phyloP scores from a whole-genome alignment of 352 stramenopile species.

The Globisporangium nodosum region DNA sequence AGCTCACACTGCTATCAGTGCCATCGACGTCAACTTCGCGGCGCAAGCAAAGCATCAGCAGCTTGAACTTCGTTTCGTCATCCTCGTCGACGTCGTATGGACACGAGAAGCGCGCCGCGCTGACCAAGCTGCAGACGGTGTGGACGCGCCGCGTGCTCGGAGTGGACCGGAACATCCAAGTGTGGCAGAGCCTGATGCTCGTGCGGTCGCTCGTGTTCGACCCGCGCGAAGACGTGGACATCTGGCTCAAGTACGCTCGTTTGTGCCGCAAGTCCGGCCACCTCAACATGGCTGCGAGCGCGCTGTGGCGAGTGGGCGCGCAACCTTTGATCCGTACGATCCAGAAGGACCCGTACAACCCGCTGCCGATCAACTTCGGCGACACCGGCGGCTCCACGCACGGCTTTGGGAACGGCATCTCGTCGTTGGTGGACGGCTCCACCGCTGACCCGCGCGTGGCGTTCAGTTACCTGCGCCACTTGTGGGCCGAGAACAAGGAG shows the following conservation, averaged over 20 bases:
- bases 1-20: constrained; percentile 60
- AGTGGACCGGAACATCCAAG: constrained; percentile 91
- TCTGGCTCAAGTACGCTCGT: constrained; percentile 93
- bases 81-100: constrained; percentile 68
- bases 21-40: constrained; percentile 29
- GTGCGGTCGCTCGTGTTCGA: constrained; percentile 92
- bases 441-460: constrained; percentile 71
- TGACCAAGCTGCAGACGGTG: constrained; percentile 74
- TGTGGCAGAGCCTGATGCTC: constrained; percentile 95
- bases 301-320: constrained; percentile 74
- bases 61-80: constrained; percentile 72
- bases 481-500: constrained; percentile 81
- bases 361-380: constrained; percentile 68
- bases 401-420: constrained; percentile 46
- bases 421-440: constrained; percentile 60
- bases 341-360: constrained; percentile 53
- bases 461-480: constrained; percentile 74
- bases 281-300: constrained; percentile 76
- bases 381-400: constrained; percentile 36
- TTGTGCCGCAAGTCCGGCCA: constrained; percentile 90
- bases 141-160: constrained; percentile 90
- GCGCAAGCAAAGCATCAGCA: constrained; percentile 75
- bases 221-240: constrained; percentile 86
- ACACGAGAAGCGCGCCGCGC: constrained; percentile 61
- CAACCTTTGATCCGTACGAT: constrained; percentile 78